Percentiles rank a stretch among this genome's conserved stretches.
phyloP scores from a whole-genome alignment of 805 yeast genomes.

The Teunomyces barrocoloradensis region DNA sequence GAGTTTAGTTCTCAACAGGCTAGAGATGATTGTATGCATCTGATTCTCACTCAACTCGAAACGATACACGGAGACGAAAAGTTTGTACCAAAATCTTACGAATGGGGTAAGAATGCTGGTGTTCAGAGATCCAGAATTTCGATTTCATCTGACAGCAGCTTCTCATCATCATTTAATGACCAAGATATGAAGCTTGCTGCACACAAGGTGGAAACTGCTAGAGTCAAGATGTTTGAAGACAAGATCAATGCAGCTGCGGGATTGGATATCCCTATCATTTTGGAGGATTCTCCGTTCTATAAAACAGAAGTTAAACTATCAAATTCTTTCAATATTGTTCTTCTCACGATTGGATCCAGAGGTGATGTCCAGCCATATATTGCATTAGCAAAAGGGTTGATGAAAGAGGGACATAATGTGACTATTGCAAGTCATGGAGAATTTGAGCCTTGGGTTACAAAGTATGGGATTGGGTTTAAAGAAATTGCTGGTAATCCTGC shows the following conservation, averaged over 20 bases:
- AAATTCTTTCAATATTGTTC: conserved; percentile 55
- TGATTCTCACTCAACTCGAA: conserved; percentile 53
- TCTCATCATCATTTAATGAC: not conserved
- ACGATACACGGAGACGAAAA: conserved; percentile 24
- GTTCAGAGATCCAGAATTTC: conserved; percentile 13
- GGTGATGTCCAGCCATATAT: conserved; percentile 98
- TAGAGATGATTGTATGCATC: conserved; percentile 69
- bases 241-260: conserved; percentile 59
- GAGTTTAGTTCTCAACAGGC: conserved; percentile 66
- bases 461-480: conserved; percentile 64
- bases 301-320: conserved; percentile 53
- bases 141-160: not conserved
- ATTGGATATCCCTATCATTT: conserved; percentile 61
- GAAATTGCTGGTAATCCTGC: conserved; percentile 92
- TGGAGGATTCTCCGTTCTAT: conserved; percentile 61
- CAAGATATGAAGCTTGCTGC: conserved; percentile 14
- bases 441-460: conserved; percentile 70
- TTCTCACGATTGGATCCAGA: conserved; percentile 88
- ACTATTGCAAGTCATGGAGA: conserved; percentile 85
- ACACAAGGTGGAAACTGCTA: conserved; percentile 49
- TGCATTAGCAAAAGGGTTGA: conserved; percentile 77
- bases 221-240: conserved; percentile 66
- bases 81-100: conserved; percentile 19
- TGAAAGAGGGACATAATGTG: conserved; percentile 78
- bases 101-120: conserved; percentile 22